Conservation (phyloP, 768 basidiomycete species). For the Gymnopilus dilepis region DNA sequence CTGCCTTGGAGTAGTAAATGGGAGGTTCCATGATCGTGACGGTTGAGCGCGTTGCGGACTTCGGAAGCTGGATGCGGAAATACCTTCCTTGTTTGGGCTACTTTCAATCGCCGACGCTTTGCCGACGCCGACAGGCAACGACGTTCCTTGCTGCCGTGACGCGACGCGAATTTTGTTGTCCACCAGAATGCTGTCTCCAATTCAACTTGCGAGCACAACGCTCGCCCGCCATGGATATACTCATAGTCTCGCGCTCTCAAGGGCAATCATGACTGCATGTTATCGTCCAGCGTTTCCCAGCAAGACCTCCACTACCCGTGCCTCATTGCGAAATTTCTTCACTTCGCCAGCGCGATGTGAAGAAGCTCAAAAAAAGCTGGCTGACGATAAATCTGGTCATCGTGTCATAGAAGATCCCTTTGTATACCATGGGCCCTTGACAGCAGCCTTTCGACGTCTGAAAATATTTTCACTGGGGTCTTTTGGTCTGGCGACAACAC, state of each 20-base stretch:
- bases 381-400: conserved; percentile 20
- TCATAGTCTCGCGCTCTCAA: not conserved
- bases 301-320: not conserved
- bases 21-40: conserved; percentile 64
- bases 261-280: not conserved
- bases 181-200: conserved; percentile 13
- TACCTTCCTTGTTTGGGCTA: conserved; percentile 17
- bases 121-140: not conserved
- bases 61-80: conserved; percentile 16
- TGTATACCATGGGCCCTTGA: conserved; percentile 75
- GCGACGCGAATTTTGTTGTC: not conserved
- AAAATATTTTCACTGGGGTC: conserved; percentile 87
- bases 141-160: not conserved
- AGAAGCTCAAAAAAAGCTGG: conserved; percentile 12
- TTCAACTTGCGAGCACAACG: conserved; percentile 10
- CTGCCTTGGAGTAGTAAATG: conserved; percentile 79
- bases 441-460: conserved; percentile 73
- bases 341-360: conserved; percentile 18
- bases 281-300: not conserved
- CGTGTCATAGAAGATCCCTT: conserved; percentile 31
- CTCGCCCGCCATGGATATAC: not conserved
- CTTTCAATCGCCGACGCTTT: conserved; percentile 2
- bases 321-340: conserved; percentile 20
- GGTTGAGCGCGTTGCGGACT: not conserved
- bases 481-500: conserved; percentile 64